These are phyloP conservation scores for Fraxinus baroniana DNA, from an alignment of 305 asterid species.

Conservation along the genomic window DNA sequence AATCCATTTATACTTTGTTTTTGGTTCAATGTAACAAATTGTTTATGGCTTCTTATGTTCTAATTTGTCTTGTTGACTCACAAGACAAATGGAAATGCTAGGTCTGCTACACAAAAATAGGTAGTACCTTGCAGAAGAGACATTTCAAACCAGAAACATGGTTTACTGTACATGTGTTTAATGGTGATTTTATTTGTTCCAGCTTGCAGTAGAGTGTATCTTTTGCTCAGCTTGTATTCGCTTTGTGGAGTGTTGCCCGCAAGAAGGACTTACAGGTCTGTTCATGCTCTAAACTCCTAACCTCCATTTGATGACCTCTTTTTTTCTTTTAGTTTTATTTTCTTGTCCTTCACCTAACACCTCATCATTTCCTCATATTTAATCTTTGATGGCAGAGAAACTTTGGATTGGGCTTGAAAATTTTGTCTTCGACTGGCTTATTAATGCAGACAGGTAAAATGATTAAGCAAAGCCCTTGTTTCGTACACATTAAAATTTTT, in stretches of 20 bases:
- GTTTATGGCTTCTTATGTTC: not conserved
- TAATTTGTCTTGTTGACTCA: not conserved
- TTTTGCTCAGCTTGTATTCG: slow-evolving; percentile 99
- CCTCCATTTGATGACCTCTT: slow-evolving; percentile 9
- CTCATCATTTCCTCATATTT: slow-evolving; percentile 14
- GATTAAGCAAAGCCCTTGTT: not conserved
- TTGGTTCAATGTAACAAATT: not conserved
- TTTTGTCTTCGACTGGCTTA: slow-evolving; percentile 98
- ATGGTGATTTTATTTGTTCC: slow-evolving; percentile 36
- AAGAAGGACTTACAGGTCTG: slow-evolving; percentile 97
- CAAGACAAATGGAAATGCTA: not conserved
- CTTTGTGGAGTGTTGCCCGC: slow-evolving; percentile 97
- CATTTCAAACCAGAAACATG: not conserved
- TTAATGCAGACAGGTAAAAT: slow-evolving; percentile 93
- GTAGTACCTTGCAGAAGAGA: slow-evolving; percentile 7
- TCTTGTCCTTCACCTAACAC: not conserved
- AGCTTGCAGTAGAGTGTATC: slow-evolving; percentile 99
- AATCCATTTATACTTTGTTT: slow-evolving; percentile 1
- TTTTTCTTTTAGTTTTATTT: slow-evolving; percentile 9
- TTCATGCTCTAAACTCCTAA: slow-evolving; percentile 31
- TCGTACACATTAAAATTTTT: too few relatives aligned
- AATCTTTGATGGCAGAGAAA: slow-evolving; percentile 64
- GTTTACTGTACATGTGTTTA: slow-evolving; percentile 17
- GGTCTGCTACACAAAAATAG: slow-evolving; percentile 11
- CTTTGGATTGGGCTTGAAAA: slow-evolving; percentile 98